phyloP scores from a whole-genome alignment of 1,284 basidiomycete species.

The Austroboletus rostrupii region DNA sequence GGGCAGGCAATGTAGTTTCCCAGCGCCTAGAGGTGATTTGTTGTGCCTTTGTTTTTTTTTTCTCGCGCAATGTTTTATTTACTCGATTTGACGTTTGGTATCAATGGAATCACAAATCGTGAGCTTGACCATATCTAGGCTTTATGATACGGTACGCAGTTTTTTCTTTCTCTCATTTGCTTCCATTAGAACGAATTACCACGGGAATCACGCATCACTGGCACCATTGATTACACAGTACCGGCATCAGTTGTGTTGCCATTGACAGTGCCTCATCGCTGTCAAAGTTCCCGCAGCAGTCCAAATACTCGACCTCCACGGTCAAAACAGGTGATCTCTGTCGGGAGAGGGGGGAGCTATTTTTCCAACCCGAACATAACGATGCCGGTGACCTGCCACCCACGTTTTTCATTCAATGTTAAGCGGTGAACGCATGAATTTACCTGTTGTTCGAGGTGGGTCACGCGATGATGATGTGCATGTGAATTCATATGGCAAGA shows the following conservation, averaged over 20 bases:
- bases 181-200: neutral
- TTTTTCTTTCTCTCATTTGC: neutral
- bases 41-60: slow-evolving; percentile 16
- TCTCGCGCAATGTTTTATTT: slow-evolving; percentile 22
- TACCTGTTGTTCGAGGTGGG: no score
- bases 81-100: slow-evolving; percentile 27
- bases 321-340: no score
- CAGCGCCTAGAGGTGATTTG: slow-evolving; percentile 14
- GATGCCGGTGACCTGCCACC: no score
- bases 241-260: neutral
- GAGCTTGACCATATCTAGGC: neutral
- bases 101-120: slow-evolving; percentile 1
- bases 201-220: neutral
- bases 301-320: no score
- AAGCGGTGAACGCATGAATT: no score
- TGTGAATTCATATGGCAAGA: neutral
- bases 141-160: neutral
- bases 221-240: neutral
- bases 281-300: no score
- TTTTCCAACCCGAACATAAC: no score
- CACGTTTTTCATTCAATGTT: no score
- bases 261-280: neutral
- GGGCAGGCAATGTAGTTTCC: slow-evolving; percentile 31
- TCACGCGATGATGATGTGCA: neutral
- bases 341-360: no score